A percentile compares a stretch with the other conserved stretches of the same genome.
These are phyloP conservation scores for Candida golubevii DNA, from an alignment of 805 yeast genomes.

Conservation along the genomic window DNA sequence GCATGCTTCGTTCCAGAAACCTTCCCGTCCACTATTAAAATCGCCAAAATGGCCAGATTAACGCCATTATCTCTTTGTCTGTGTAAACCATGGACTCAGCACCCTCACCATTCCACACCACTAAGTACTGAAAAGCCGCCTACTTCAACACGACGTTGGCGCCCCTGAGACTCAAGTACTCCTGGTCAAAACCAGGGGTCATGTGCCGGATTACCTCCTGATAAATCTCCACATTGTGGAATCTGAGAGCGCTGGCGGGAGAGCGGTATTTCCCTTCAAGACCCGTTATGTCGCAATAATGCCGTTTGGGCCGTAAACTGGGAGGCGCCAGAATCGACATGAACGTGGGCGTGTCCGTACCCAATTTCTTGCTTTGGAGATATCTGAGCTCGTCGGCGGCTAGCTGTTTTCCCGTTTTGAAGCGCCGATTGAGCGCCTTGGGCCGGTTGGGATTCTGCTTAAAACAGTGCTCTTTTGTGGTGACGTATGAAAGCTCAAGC, in stretches of 20 bases:
- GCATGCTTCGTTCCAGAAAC: too few relatives aligned
- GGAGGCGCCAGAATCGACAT: constrained; percentile 82
- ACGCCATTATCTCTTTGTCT: too few relatives aligned
- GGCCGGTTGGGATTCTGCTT: constrained; percentile 47
- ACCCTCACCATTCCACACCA: neutral
- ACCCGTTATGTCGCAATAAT: constrained; percentile 93
- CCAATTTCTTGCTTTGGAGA: constrained; percentile 37
- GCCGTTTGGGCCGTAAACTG: constrained; percentile 70
- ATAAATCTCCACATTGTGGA: constrained; percentile 78
- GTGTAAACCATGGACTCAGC: too few relatives aligned
- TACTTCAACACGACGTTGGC: constrained; percentile 79
- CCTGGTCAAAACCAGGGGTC: constrained; percentile 92
- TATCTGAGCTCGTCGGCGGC: constrained; percentile 75
- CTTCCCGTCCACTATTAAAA: too few relatives aligned
- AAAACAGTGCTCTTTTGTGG: constrained; percentile 48
- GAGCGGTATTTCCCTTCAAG: constrained; percentile 70
- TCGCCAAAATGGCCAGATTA: too few relatives aligned
- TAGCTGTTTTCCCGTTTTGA: constrained; percentile 71
- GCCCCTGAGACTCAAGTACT: constrained; percentile 78
- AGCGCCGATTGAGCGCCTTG: constrained; percentile 54
- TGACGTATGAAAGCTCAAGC: constrained; percentile 31
- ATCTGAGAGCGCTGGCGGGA: constrained; percentile 72
- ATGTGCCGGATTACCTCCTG: constrained; percentile 66
- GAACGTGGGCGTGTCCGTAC: constrained; percentile 58
- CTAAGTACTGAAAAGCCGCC: neutral